phyloP scores from a whole-genome alignment of 352 stramenopile species.

The Blastocystis sp. region DNA sequence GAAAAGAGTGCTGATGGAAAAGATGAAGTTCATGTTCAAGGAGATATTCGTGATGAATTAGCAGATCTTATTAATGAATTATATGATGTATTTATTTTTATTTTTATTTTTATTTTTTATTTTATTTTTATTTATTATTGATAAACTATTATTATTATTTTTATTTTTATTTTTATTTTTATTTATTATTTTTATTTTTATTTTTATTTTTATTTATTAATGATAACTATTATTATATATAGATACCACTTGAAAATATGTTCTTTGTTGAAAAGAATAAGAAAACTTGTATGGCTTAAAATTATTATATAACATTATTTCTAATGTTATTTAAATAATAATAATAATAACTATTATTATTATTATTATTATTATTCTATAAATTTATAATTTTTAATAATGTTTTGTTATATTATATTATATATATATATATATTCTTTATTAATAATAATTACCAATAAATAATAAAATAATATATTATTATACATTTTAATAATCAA shows the following conservation, averaged over 20 bases:
- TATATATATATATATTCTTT: no score
- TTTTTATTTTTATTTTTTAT: background rate
- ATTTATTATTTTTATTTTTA: background rate
- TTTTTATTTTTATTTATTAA: no score
- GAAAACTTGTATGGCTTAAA: no score
- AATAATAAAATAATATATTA: no score
- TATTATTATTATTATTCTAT: no score
- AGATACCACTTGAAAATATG: conserved; percentile 28
- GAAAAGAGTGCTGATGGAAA: conserved; percentile 16
- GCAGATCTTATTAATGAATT: conserved; percentile 4
- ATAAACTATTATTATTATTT: conserved; percentile 11
- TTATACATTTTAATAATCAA: no score
- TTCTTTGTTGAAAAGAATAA: conserved; percentile 13
- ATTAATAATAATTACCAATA: no score
- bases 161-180: background rate
- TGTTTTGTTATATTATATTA: no score
- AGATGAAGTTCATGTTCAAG: conserved; percentile 36
- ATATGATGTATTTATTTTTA: conserved; percentile 26
- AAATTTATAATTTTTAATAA: no score
- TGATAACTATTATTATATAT: background rate
- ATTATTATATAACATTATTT: no score
- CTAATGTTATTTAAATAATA: no score
- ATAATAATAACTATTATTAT: no score
- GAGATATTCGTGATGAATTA: conserved; percentile 30
- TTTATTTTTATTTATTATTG: background rate